Conservation (phyloP, 208 protist genomes). For the Acanthamoeba culbertsoni region DNA sequence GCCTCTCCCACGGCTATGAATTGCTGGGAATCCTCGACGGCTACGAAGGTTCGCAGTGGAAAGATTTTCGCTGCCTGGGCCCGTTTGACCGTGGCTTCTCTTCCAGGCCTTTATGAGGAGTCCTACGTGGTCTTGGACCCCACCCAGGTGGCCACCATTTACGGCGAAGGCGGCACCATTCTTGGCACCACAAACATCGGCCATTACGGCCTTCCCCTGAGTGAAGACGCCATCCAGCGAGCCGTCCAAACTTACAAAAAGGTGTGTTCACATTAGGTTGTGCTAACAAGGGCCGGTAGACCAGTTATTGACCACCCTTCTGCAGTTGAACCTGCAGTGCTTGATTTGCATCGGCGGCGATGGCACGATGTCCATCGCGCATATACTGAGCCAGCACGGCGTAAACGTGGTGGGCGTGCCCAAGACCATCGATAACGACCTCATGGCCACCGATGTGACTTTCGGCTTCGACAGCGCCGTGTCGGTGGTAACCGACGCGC, state of each 20-base stretch:
- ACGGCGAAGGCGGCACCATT: conserved; percentile 15
- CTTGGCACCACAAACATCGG: conserved; percentile 19
- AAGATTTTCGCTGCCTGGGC: not conserved
- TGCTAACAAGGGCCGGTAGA: not conserved
- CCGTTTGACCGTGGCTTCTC: not conserved
- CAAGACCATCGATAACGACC: conserved; percentile 50
- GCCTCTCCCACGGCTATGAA: not conserved
- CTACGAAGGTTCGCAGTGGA: not conserved
- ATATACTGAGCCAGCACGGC: conserved; percentile 31
- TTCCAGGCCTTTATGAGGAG: not conserved
- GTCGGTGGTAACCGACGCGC: conserved; percentile 13
- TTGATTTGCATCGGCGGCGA: conserved; percentile 34
- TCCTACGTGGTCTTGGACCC: not conserved
- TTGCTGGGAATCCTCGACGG: not conserved
- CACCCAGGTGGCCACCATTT: not conserved
- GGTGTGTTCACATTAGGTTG: not conserved
- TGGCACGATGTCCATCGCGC: conserved; percentile 48
- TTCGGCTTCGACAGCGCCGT: conserved; percentile 29
- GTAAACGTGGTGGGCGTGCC: conserved; percentile 46
- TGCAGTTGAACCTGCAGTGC: not conserved
- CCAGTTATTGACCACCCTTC: not conserved
- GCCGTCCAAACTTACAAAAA: not conserved
- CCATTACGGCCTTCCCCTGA: not conserved
- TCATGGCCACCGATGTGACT: not conserved
- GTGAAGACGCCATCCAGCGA: not conserved